Evolutionary conservation across 2,329 filamentous ascomycete genomes (phyloP), one percentile per base, ranked within the genome.

Genomic region (Aspergillus spinulosporus): DNA sequence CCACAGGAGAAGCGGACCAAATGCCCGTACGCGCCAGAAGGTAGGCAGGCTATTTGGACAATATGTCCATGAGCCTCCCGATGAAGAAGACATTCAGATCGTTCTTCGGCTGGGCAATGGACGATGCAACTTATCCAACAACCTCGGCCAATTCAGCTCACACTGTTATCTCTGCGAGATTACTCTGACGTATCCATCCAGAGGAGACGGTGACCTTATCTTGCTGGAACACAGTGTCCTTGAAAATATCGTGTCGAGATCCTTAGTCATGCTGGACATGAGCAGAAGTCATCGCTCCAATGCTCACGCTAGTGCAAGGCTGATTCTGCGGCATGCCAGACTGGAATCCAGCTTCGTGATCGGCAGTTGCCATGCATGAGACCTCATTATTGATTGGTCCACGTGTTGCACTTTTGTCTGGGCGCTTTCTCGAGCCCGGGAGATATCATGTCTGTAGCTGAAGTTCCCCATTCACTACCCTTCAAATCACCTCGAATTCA

Each of bases 121-220:
- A 4, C 14, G 15, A 29, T 54, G 48, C 11, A 14, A 15, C 21
- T 54, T 37, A 28, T 62, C 50, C 11, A 56, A 36, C 53, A 62
- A 21, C 21, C 21, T 21, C 21, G 21, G 49, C 56, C 59, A 6
- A 59, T 49, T 56, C 59, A 61, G 11, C 44, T 53, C 29, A 61
- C 47, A 32, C 53, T 59, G 39, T 61, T 59, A 11, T 60, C 49
- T 37, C 34, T 37, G 34, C n/a, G 34, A 37, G 34, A 37, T 12
- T 12, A 12, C n/a, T 11, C 9, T 6, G 9, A 34, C 9, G 31
- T 11, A 34, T 6, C 31, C 31, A 34, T 34, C 9, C 9, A 7
- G 5, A 7, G 5, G 5, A 11, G 31, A 34, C 31, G 31, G 31
- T 34, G 31, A 11, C 31, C 9, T 34, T 34, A 11, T 34, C 31